Evolutionary conservation across 179 eudicot genomes (phyloP).

Genomic region (Pouteria campechiana): DNA sequence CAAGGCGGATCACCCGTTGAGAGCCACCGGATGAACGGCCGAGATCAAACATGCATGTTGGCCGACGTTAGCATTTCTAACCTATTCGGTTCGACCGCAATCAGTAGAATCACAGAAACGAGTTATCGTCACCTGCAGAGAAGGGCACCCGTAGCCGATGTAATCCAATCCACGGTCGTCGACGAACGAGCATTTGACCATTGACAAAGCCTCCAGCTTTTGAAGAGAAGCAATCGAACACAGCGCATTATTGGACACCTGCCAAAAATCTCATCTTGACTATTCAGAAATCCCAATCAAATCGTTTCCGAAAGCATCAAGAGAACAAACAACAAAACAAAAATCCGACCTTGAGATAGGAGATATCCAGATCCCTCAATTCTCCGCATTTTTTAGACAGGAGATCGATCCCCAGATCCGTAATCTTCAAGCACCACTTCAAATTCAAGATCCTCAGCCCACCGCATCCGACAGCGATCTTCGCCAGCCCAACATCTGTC

Average conservation of each 20-base stretch:
- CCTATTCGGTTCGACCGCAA: too few relatives aligned
- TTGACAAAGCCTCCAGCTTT: constrained; percentile 45
- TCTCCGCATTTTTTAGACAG: constrained; percentile 40
- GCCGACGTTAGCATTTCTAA: too few relatives aligned
- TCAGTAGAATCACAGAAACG: too few relatives aligned
- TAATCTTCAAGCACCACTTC: constrained; percentile 76
- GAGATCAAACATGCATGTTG: too few relatives aligned
- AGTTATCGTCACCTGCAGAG: constrained; percentile 74
- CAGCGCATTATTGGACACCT: constrained; percentile 52
- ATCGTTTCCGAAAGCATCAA: too few relatives aligned
- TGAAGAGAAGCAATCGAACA: constrained; percentile 28
- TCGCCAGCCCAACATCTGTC: constrained; percentile 71
- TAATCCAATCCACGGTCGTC: constrained; percentile 52
- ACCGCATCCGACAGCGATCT: constrained; percentile 54
- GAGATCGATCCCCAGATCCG: constrained; percentile 62
- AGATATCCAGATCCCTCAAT: constrained; percentile 47
- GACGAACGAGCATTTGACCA: constrained; percentile 49
- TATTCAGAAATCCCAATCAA: too few relatives aligned
- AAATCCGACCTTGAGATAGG: constrained; percentile 45
- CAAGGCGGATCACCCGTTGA: too few relatives aligned
- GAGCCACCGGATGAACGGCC: too few relatives aligned
- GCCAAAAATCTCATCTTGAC: constrained; percentile 2
- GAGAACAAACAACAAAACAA: neutral
- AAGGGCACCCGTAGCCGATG: constrained; percentile 56
- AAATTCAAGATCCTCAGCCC: constrained; percentile 46